These are phyloP conservation scores for Pichia deserticola DNA, from an alignment of 805 yeast species.

Conservation along the genomic window DNA sequence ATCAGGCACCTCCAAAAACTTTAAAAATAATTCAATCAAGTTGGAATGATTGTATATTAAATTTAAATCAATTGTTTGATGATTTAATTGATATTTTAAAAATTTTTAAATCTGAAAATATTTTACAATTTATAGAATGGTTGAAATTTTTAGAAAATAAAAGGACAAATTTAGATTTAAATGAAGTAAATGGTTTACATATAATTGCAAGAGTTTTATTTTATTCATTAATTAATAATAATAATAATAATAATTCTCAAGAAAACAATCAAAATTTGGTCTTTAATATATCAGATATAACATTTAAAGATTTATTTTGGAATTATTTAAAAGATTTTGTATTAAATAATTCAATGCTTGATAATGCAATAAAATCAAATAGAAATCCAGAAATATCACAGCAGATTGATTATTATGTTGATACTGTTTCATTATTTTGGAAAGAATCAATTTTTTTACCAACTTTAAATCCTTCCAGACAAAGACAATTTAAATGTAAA, in stretches of 20 bases:
- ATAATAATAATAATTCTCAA: constrained; percentile 5
- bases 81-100: constrained; percentile 33
- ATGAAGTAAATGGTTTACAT: constrained; percentile 30
- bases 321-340: constrained; percentile 20
- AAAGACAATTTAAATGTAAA: constrained; percentile 65
- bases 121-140: constrained; percentile 22
- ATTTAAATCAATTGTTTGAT: constrained; percentile 23
- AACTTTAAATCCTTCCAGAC: constrained; percentile 69
- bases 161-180: constrained; percentile 19
- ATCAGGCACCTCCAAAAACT: constrained; percentile 38
- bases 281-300: constrained; percentile 37
- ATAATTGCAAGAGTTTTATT: constrained; percentile 56
- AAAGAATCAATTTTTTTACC: constrained; percentile 5
- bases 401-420: constrained; percentile 26
- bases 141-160: constrained; percentile 20
- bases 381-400: constrained; percentile 37
- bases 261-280: constrained; percentile 50
- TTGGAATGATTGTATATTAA: constrained; percentile 13
- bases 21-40: constrained; percentile 23
- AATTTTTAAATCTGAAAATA: constrained; percentile 24
- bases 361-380: constrained; percentile 21
- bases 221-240: constrained; percentile 45
- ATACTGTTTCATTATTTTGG: constrained; percentile 5
- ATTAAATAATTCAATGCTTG: constrained; percentile 19
- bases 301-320: constrained; percentile 30